Conservation (phyloP, 2,329 filamentous ascomycete genomes). For the Fusarium setosum region DNA sequence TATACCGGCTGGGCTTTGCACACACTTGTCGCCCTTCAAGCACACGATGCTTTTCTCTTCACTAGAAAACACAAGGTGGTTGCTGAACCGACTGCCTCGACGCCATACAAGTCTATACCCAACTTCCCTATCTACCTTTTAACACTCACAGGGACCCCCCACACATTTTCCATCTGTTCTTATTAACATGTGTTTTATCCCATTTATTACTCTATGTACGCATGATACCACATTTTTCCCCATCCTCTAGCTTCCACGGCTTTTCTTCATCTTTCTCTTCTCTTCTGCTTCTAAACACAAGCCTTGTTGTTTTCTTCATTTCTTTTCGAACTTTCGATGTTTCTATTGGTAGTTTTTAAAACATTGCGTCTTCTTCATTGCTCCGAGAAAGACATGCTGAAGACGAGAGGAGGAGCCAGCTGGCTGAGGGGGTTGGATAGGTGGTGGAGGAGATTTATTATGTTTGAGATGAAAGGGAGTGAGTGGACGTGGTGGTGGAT, state of each 20-base stretch:
- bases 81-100: not conserved
- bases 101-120: constrained; percentile 1
- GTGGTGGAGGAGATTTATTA: constrained; percentile 5
- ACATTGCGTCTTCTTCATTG: constrained; percentile 9
- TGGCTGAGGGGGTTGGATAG: constrained; percentile 26
- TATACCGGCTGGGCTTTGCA: constrained; percentile 17
- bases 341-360: constrained; percentile 4
- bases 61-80: not conserved
- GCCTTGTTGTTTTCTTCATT: constrained; percentile 9
- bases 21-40: constrained; percentile 9
- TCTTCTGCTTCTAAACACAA: constrained; percentile 12
- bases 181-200: constrained; percentile 26
- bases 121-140: constrained; percentile 14
- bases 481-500: not conserved
- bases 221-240: constrained; percentile 37
- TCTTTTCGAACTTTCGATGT: constrained; percentile 3
- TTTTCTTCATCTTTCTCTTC: constrained; percentile 25
- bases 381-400: constrained; percentile 1
- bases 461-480: constrained; percentile 4
- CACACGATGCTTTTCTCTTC: constrained; percentile 9
- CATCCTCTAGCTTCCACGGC: constrained; percentile 20
- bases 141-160: constrained; percentile 1
- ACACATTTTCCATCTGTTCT: constrained; percentile 32
- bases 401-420: not conserved
- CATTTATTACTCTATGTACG: constrained; percentile 26